Conservation (phyloP, 495 filamentous ascomycete species). For the Sordaria brevicollis region DNA sequence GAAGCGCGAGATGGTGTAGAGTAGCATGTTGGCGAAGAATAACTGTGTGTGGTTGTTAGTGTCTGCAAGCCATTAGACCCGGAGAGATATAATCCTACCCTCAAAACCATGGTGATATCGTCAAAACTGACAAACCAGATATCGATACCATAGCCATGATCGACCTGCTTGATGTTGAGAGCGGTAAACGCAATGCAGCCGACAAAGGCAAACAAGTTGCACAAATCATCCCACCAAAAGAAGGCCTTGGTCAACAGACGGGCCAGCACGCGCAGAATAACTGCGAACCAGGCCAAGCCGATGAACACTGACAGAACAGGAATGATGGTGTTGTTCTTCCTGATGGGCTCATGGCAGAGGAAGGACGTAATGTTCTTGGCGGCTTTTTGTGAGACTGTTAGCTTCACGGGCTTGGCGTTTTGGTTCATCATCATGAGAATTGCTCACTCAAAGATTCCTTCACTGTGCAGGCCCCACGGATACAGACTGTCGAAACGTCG, state of each 20-base stretch:
- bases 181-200: conserved; percentile 9
- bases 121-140: conserved; percentile 37
- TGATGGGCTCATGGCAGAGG: conserved; percentile 4
- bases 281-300: conserved; percentile 12
- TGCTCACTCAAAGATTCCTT: conserved; percentile 12
- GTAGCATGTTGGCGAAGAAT: conserved; percentile 19
- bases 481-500: conserved; percentile 1
- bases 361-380: conserved; percentile 10
- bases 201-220: conserved; percentile 17
- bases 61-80: not conserved
- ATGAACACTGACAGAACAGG: conserved; percentile 13
- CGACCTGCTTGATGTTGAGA: conserved; percentile 21
- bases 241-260: conserved; percentile 19
- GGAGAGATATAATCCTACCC: not conserved
- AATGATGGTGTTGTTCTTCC: conserved; percentile 4
- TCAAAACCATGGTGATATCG: conserved; percentile 27
- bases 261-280: conserved; percentile 15
- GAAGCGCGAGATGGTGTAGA: conserved; percentile 30
- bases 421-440: not conserved
- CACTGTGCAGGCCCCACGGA: conserved; percentile 7
- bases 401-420: not conserved
- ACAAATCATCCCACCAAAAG: conserved; percentile 26
- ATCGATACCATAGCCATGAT: conserved; percentile 33
- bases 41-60: not conserved
- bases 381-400: conserved; percentile 6